A percentile compares a stretch with the other conserved stretches of the same genome.
These are phyloP conservation scores for Senna tora DNA, from an alignment of 306 rosid species.

Conservation along the genomic window DNA sequence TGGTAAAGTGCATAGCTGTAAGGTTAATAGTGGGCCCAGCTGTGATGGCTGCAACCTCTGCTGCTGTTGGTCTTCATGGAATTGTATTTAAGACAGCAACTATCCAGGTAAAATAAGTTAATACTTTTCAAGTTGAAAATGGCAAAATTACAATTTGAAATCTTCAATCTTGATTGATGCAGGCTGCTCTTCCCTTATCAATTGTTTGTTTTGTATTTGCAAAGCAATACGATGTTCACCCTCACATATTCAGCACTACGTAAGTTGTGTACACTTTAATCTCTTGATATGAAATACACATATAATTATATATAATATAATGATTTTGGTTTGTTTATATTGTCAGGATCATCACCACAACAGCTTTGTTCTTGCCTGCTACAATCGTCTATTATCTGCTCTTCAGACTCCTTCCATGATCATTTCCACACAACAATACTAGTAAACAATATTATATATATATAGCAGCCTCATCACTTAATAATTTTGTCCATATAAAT, in stretches of 20 bases:
- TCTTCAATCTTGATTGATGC: neutral
- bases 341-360: slow-evolving; percentile 26
- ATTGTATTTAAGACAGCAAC: slow-evolving; percentile 27
- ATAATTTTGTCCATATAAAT: no score
- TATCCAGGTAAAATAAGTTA: slow-evolving; percentile 33
- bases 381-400: slow-evolving; percentile 10
- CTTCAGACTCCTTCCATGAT: slow-evolving; percentile 3
- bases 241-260: slow-evolving; percentile 38
- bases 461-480: no score
- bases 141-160: no score
- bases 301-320: no score
- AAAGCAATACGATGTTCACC: slow-evolving; percentile 37
- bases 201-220: slow-evolving; percentile 32
- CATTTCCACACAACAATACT: neutral
- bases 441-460: no score
- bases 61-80: slow-evolving; percentile 37
- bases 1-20: slow-evolving; percentile 1
- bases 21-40: slow-evolving; percentile 38
- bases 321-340: neutral
- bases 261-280: slow-evolving; percentile 11
- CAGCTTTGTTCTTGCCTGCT: slow-evolving; percentile 22
- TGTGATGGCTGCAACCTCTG: slow-evolving; percentile 39
- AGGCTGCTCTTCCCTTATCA: slow-evolving; percentile 43
- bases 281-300: neutral
- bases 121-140: neutral